phyloP scores from a whole-genome alignment of 2,329 filamentous ascomycete species.

The Penicillium vulpinum region DNA sequence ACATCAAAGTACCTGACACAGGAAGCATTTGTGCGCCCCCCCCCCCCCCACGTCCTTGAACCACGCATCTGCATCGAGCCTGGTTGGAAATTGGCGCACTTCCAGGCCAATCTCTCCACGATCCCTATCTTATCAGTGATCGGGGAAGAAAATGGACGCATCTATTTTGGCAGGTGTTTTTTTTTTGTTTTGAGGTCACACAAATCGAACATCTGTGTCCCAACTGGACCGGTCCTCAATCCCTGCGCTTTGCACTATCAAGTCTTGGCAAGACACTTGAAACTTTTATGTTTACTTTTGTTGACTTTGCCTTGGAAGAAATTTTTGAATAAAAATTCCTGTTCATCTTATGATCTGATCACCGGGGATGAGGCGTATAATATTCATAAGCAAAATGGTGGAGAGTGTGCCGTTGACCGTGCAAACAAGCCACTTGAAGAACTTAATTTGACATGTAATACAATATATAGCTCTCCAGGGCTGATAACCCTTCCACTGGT shows the following conservation, averaged over 20 bases:
- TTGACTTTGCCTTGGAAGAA: background rate
- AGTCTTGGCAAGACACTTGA: constrained; percentile 11
- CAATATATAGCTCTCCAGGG: too few relatives aligned
- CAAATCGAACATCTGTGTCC: constrained; percentile 3
- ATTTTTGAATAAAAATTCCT: background rate
- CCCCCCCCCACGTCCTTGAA: background rate
- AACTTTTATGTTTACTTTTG: constrained; percentile 4
- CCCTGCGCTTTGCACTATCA: constrained; percentile 8
- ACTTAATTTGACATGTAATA: background rate
- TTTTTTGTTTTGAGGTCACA: background rate
- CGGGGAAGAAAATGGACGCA: background rate
- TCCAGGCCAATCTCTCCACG: constrained; percentile 1
- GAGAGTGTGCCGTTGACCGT: background rate
- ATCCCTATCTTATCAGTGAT: constrained; percentile 1
- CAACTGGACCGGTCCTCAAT: constrained; percentile 4
- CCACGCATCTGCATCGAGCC: constrained; percentile 7
- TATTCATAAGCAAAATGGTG: background rate
- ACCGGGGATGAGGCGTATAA: background rate
- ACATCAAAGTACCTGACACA: constrained; percentile 4
- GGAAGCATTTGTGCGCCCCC: background rate
- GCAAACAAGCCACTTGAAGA: background rate
- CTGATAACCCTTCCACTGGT: background rate
- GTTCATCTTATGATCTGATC: background rate
- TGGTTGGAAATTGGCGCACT: background rate
- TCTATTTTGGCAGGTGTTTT: background rate